phyloP scores from a whole-genome alignment of 192 early-diverging fungal species.

The Mortierella alpina region DNA sequence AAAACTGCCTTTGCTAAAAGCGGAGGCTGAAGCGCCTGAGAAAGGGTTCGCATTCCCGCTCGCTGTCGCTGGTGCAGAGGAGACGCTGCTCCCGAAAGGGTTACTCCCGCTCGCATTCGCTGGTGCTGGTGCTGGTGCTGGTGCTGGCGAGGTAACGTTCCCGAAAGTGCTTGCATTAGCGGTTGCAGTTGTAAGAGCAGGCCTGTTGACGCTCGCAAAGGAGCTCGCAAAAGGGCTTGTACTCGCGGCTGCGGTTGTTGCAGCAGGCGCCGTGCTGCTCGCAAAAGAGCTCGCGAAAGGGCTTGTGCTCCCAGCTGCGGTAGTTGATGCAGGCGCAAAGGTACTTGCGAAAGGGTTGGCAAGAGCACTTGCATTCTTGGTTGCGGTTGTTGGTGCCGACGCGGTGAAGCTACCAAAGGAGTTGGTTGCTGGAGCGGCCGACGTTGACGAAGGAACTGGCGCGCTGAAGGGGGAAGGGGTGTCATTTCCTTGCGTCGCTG shows the following conservation, averaged over 20 bases:
- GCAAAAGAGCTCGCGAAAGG: too few species aligned
- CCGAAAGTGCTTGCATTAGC: background rate
- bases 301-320: background rate
- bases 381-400: too few species aligned
- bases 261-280: background rate
- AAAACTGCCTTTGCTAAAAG: slow-evolving; percentile 19
- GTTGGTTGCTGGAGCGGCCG: too few species aligned
- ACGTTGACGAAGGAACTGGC: too few species aligned
- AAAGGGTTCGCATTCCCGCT: background rate
- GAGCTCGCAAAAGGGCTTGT: too few species aligned
- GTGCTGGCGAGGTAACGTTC: background rate
- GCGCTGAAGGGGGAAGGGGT: too few species aligned
- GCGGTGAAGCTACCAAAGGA: too few species aligned
- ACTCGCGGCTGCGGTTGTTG: background rate
- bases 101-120: background rate
- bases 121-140: background rate
- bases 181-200: background rate
- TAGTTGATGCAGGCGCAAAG: background rate
- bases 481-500: too few species aligned
- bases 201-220: too few species aligned
- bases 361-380: too few species aligned
- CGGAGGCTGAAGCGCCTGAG: background rate
- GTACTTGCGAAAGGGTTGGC: too few species aligned
- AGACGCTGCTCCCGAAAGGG: background rate
- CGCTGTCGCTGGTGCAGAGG: background rate